Base-by-base conservation (phyloP, 371 early-diverging fungal genomes). In the Rhizomucor pusillus region DNA sequence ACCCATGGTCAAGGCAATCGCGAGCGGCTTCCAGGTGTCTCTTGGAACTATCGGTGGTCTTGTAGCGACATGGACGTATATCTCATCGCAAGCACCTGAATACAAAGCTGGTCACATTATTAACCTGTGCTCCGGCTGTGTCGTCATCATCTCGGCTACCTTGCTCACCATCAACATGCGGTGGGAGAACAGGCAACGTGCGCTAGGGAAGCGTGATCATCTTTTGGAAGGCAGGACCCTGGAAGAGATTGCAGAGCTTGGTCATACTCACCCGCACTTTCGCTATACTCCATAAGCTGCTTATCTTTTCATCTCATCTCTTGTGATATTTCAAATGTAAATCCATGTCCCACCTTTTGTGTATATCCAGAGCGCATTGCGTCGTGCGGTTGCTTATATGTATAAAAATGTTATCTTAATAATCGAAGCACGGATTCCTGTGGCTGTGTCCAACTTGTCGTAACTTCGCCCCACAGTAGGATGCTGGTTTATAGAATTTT, bases 251-350 rank as follows among this genome's bases (percentile, higher is more conserved):
- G 41, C 47, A n/a, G 49, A 65, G 20, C 54, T 65, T 23, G 65
- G 65, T n/a, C 65, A 65, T 24, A 41, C 54, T 5, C 65, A 65
- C 46, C 65, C 65, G 11, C 24, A 53, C n/a, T 65, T 61, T 51
- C 61, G 57, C 1, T 65, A 53, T 43, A 65, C 65, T 12, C 61
- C 57, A 33, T 65, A 54, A 53, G n/a, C n/a, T n/a, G n/a, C n/a
- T n/a, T n/a, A n/a, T n/a, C n/a, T n/a, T n/a, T n/a, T n/a, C n/a
- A n/a, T n/a, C n/a, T n/a, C n/a, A n/a, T n/a, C n/a, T n/a, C n/a
- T n/a, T n/a, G n/a, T n/a, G n/a, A n/a, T n/a, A n/a, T 29, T 29
- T 7, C 7, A 29, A 29, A 3, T 29, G 29, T 29, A 29, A 29
- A 29, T 29, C 7, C n/a, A n/a, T n/a, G n/a, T n/a, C n/a, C n/a